Evolutionary conservation across 495 filamentous ascomycete species (phyloP).

Genomic region (Copromyces sp.): DNA sequence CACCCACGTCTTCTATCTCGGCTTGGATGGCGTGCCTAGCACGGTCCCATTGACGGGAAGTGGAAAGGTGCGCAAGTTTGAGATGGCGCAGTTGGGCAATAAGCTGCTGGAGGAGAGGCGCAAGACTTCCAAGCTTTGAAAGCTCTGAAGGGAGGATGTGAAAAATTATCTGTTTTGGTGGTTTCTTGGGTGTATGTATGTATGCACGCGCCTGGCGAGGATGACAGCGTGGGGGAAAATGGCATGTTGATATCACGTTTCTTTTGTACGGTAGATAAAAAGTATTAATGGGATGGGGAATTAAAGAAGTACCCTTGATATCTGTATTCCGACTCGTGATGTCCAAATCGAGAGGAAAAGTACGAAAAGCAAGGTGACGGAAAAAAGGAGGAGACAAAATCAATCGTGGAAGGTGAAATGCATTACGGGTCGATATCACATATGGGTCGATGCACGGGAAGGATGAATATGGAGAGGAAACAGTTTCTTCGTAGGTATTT

Average conservation of each 20-base stretch:
- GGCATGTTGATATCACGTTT: not conserved
- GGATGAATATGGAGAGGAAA: not conserved
- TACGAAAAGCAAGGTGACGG: not conserved
- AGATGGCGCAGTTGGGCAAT: conserved; percentile 49
- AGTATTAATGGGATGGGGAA: not conserved
- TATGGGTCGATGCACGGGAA: not conserved
- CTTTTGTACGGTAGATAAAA: not conserved
- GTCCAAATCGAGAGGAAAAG: not conserved
- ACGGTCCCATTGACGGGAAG: conserved; percentile 57
- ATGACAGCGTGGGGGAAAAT: not conserved
- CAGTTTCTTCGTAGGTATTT: not conserved
- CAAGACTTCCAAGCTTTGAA: conserved; percentile 28
- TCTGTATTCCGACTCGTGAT: not conserved
- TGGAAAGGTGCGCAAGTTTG: conserved; percentile 61
- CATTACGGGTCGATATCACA: not conserved
- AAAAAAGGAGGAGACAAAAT: not conserved
- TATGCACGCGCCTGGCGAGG: not conserved
- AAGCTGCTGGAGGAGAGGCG: conserved; percentile 29
- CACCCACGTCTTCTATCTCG: conserved; percentile 54
- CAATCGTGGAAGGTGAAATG: not conserved
- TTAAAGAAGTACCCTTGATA: not conserved
- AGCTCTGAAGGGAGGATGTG: conserved; percentile 19
- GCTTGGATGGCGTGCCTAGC: conserved; percentile 45
- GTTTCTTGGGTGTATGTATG: not conserved
- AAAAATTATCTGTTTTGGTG: too few relatives aligned